Evolutionary conservation across 345 rosid genomes (phyloP), one percentile per base, ranked within the genome.

Genomic region (Leavenworthia alabamica): DNA sequence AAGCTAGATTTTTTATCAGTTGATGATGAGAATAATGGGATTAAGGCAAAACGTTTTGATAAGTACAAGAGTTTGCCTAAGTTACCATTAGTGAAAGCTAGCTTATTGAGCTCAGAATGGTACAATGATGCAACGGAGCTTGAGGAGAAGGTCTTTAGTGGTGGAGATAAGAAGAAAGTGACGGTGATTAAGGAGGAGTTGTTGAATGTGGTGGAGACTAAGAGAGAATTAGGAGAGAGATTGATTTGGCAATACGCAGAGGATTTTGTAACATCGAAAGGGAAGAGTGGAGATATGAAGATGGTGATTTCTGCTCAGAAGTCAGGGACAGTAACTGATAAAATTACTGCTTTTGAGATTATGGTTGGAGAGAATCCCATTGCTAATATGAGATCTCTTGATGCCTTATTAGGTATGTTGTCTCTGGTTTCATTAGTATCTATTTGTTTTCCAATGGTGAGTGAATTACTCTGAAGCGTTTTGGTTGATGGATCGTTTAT

Each of bases 271-370:
- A 55, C 72, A 0, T 78, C 86, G 1, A 78, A 86, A 71, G 97
- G 96, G 58, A 81, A 82, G 55, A 77, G 62, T 31, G 91, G 91
- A 46, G 97, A 89, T 45, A 83, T 89, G 78, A 93, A 89, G 79
- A 87, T 85, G 97, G 70, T 89, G 8, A 59, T 70, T 13, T 81
- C 91, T n/a, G 87, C 94, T 2, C 97, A 89, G 70, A 81, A 91
- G 79, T 83, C 99, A 3, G 97, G 99, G 49, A 93, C 99, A 10
- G 96, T 85, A 2, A 78, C 94, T 45, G 99, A 93, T 78, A 89
- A 87, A 70, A 91, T 93, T 40, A 82, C 97, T 15, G 94, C 97
- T 0, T 93, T 87, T 75, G 83, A 94, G 22, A 83, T 87, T 24
- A 78, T 87, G 77, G 80, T 89, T 19, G 99, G 90, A 29, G 96